Evolutionary conservation across 1,139 yeast genomes (phyloP), one percentile per base, ranked within the genome.

Genomic region (Taphrina wiesneri): DNA sequence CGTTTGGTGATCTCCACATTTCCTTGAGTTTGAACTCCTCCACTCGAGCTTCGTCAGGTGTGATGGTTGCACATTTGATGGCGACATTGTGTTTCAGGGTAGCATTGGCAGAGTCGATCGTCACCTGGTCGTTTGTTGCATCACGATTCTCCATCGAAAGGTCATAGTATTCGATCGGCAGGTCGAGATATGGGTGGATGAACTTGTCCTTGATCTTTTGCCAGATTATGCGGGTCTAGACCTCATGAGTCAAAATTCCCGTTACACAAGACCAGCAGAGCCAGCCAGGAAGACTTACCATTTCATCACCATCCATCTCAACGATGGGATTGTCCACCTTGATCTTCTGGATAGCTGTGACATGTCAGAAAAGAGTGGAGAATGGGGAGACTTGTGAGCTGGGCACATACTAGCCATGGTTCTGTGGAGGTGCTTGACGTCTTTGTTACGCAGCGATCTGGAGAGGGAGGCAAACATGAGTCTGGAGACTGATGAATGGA

Each of bases 1-100:
- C 98, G 78, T 92, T 92, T 71, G 98, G 98, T 26, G 97, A 90
- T 67, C 88, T 83, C 97, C 97, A 92, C 98, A 92, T 92, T 78
- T 91, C 87, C 80, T 91, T 91, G 77, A 92, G 84, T 69, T 83
- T 80, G 77, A 90, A 92, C 79, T 92, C 98, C 77, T 89, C 80
- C 66, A 92, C 97, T 73, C 98, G 85, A 52, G 88, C 92, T 80
- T 92, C 98, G 77, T 92, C 98, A 7, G 98, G 98, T n/a, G 98
- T 92, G 77, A 92, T 92, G 67, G 98, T 92, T 63, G 98, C 98
- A 80, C 98, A 92, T 81, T 92, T 92, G 74, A 92, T 88, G 69
- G 96, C 98, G 60, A 92, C 98, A 67, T 91, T 90, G 77, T 90
- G 87, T 79, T 91, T 82, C 77, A 86, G 82, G 73, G 90, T 91